A percentile compares a stretch with the other conserved stretches of the same genome.
Conservation (phyloP, 139 green algal species). For the Spirogloea muscicola region DNA sequence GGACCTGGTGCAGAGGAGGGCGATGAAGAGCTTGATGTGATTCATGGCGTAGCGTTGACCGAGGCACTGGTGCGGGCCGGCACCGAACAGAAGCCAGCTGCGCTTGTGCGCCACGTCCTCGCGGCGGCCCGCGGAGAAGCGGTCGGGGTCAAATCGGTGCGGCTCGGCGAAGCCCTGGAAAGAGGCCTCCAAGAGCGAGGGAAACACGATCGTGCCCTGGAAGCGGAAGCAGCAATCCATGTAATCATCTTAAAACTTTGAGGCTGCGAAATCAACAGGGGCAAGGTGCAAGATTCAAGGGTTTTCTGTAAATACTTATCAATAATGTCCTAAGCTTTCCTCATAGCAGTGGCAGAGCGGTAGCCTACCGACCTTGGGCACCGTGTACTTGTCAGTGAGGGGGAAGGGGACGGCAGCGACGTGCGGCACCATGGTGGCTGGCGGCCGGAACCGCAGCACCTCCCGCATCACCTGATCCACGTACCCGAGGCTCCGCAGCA, state of each 20-base stretch:
- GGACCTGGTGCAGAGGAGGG: neutral
- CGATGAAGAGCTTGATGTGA: conserved; percentile 22
- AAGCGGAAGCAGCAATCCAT: too few relatives aligned
- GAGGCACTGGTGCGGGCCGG: conserved; percentile 31
- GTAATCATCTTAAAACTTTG: too few relatives aligned
- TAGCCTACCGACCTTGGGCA: too few relatives aligned
- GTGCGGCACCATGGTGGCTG: conserved; percentile 40
- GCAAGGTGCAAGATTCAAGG: too few relatives aligned
- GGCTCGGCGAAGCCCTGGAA: conserved; percentile 41
- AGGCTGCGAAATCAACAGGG: too few relatives aligned
- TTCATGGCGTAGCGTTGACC: conserved; percentile 24
- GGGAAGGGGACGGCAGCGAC: conserved; percentile 11
- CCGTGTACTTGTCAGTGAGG: conserved; percentile 7
- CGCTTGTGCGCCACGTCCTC: conserved; percentile 23
- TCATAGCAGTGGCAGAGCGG: too few relatives aligned
- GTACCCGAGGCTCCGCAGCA: conserved; percentile 7
- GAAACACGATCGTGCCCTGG: conserved; percentile 39
- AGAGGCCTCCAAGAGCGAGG: conserved; percentile 19
- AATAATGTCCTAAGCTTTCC: too few relatives aligned
- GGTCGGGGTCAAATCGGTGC: conserved; percentile 38
- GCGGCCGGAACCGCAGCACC: conserved; percentile 35
- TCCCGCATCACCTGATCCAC: conserved; percentile 23
- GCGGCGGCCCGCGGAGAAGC: conserved; percentile 19
- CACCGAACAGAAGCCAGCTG: conserved; percentile 34
- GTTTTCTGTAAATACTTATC: too few relatives aligned